A percentile compares a stretch with the other conserved stretches of the same genome.
Evolutionary conservation across 176 grass and related monocot genomes (phyloP).

Genomic region (Oryza longistaminata): DNA sequence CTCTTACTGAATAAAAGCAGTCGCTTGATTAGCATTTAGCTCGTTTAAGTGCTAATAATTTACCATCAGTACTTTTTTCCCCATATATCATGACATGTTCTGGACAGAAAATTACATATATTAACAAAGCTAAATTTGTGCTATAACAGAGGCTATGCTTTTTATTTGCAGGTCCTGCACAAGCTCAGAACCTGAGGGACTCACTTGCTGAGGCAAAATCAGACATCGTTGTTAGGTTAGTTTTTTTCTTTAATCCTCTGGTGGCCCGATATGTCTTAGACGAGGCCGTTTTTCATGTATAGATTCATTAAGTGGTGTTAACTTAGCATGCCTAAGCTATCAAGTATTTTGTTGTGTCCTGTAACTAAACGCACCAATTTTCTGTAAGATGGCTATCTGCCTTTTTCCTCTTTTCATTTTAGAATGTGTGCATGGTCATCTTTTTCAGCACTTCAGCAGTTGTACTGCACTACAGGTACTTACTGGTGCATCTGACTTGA

Average conservation of each 20-base stretch:
- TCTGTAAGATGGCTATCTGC: not conserved
- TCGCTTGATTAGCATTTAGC: not conserved
- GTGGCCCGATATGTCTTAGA: not conserved
- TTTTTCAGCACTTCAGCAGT: not conserved
- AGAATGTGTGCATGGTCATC: conserved; percentile 9
- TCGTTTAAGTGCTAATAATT: not conserved
- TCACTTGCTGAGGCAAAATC: conserved; percentile 68
- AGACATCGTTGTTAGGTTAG: conserved; percentile 75
- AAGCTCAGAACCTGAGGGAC: conserved; percentile 86
- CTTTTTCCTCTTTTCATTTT: not conserved
- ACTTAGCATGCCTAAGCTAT: not conserved
- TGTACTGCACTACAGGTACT: not conserved
- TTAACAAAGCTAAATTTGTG: not conserved
- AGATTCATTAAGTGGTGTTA: not conserved
- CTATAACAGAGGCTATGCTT: conserved; percentile 9
- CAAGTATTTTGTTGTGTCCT: not conserved
- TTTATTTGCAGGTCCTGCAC: conserved; percentile 53
- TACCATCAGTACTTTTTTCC: not conserved
- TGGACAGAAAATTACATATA: not conserved
- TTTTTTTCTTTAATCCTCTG: not conserved
- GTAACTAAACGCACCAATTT: not conserved
- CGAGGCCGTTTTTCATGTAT: not conserved
- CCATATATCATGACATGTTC: not conserved
- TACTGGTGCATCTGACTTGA: not conserved
- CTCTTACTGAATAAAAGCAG: not conserved